Evolutionary conservation across 1,284 basidiomycete genomes (phyloP).

Genomic region (Cystobasidium pallidum): DNA sequence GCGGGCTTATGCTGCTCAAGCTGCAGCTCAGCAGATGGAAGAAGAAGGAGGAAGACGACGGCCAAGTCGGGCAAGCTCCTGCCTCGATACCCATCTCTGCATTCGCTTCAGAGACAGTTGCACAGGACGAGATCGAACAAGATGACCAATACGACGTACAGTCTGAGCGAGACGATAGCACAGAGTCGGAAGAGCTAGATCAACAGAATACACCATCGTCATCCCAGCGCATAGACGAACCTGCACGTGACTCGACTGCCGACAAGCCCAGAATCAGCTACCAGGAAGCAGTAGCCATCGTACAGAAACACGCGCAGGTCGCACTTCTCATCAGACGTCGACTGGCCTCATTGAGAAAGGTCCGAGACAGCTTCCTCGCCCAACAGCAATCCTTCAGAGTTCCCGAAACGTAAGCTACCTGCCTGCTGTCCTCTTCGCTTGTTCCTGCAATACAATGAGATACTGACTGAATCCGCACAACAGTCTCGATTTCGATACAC

Average conservation of each 20-base stretch:
- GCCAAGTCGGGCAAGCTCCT: background rate
- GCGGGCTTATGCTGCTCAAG: constrained; percentile 5
- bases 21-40: background rate
- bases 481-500: constrained; percentile 28
- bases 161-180: background rate
- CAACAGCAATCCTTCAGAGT: background rate
- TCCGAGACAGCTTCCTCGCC: background rate
- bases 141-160: background rate
- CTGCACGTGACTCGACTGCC: background rate
- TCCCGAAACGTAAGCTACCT: constrained; percentile 15
- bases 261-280: constrained; percentile 19
- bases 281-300: constrained; percentile 30
- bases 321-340: constrained; percentile 16
- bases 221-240: background rate
- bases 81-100: background rate
- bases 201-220: background rate
- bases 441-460: background rate
- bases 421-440: background rate
- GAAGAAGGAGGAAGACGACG: background rate
- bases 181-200: constrained; percentile 1
- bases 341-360: background rate
- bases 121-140: background rate
- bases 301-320: background rate
- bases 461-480: background rate
- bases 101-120: background rate